A percentile compares a stretch with the other conserved stretches of the same genome.
Conservation (phyloP, 2,329 filamentous ascomycete genomes). For the Colletotrichum aenigma region DNA sequence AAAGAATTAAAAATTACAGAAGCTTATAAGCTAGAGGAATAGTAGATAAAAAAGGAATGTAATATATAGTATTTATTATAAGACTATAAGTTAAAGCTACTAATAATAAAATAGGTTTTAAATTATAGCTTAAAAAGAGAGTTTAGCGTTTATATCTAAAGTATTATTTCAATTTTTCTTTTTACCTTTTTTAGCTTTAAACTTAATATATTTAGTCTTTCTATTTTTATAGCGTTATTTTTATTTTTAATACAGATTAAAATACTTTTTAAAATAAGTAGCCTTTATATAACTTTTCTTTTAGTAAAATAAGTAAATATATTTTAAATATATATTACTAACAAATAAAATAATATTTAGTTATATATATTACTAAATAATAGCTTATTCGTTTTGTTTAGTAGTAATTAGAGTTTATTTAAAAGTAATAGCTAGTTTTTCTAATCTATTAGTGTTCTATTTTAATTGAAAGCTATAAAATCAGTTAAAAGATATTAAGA, state of each 20-base stretch:
- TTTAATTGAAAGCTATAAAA: background rate
- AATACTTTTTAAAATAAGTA: background rate
- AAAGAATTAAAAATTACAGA: too few species aligned
- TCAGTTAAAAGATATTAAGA: background rate
- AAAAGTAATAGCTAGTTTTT: background rate
- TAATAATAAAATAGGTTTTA: background rate
- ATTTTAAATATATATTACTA: background rate
- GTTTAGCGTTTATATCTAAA: background rate
- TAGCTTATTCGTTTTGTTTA: background rate
- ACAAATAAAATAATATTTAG: too few species aligned
- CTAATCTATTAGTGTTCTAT: background rate
- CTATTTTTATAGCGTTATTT: background rate
- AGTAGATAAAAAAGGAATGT: too few species aligned
- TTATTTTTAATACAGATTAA: background rate
- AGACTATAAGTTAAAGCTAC: background rate
- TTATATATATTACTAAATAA: background rate
- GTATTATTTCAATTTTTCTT: background rate
- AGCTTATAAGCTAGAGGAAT: too few species aligned
- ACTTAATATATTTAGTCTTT: background rate
- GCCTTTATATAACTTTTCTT: background rate
- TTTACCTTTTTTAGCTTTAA: background rate
- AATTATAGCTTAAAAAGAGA: background rate
- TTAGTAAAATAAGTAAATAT: background rate
- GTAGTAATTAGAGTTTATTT: background rate
- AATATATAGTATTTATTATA: background rate